Conservation (phyloP, 345 rosid genomes). For the Gossypium australe region DNA sequence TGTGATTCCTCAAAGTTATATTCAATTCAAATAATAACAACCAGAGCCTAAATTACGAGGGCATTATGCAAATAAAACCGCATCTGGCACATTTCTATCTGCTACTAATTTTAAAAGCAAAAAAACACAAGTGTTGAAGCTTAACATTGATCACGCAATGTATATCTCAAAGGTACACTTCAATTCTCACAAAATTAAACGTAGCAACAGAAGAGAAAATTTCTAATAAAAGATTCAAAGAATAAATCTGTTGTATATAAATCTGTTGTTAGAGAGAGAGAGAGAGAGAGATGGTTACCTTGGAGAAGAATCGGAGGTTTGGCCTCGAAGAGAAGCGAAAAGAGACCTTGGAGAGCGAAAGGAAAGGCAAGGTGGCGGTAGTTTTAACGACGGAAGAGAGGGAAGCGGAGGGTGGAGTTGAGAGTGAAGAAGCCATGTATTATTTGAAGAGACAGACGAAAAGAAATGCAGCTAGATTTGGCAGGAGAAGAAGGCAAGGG, state of each 20-base stretch:
- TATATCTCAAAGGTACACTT: not conserved
- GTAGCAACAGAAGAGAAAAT: not conserved
- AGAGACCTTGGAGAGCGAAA: conserved; percentile 26
- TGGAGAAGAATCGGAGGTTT: conserved; percentile 10
- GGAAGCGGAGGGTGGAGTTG: conserved; percentile 36
- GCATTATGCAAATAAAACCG: not conserved
- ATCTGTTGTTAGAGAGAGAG: not conserved
- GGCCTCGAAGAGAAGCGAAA: conserved; percentile 43
- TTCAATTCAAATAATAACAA: not conserved
- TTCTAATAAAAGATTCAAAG: not conserved
- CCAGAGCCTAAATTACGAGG: not conserved
- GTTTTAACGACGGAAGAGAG: conserved; percentile 27
- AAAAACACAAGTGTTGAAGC: not conserved
- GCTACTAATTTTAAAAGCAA: not conserved
- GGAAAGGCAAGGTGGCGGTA: conserved; percentile 22
- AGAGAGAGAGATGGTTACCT: not conserved
- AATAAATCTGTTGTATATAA: too few relatives aligned
- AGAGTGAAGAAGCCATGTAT: conserved; percentile 40
- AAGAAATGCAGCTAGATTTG: not conserved
- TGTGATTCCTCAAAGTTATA: not conserved
- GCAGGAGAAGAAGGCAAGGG: not conserved
- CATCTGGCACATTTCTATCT: not conserved
- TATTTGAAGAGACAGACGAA: not conserved
- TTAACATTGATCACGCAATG: not conserved
- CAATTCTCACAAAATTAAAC: not conserved